Conservation (phyloP, 768 basidiomycete genomes). For the Pleurotus cornucopiae region DNA sequence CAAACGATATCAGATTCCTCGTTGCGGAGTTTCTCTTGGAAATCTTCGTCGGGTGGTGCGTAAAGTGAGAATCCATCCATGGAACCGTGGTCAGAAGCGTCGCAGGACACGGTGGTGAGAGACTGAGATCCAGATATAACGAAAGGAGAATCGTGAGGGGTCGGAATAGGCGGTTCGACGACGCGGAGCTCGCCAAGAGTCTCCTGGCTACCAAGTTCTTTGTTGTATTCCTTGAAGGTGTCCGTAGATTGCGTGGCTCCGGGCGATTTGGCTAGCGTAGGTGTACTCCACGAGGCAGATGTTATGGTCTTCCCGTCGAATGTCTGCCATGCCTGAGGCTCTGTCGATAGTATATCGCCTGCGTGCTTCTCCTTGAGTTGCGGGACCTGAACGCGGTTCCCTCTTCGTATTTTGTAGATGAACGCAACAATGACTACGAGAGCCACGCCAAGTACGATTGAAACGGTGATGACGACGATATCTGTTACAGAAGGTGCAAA, state of each 20-base stretch:
- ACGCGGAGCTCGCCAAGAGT: too few species aligned
- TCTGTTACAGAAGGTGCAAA: constrained; percentile 1
- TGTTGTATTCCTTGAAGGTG: too few species aligned
- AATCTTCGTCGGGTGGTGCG: constrained; percentile 6
- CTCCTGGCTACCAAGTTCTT: too few species aligned
- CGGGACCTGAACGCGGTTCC: constrained; percentile 9
- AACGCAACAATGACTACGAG: neutral
- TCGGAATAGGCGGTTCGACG: too few species aligned
- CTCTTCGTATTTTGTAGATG: constrained; percentile 3
- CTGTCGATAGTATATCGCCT: constrained; percentile 9
- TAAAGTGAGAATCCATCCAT: neutral
- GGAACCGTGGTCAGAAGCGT: neutral
- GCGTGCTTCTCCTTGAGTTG: neutral
- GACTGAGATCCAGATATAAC: neutral
- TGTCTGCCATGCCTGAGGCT: too few species aligned
- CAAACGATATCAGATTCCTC: constrained; percentile 25
- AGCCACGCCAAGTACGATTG: constrained; percentile 3
- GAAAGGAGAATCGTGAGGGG: neutral
- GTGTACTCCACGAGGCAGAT: neutral
- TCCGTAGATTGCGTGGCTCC: neutral
- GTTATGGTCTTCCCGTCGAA: neutral
- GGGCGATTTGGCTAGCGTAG: neutral
- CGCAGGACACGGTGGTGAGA: neutral
- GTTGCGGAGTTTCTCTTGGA: constrained; percentile 18
- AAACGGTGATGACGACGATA: neutral